Conservation (phyloP, 176 grass and related monocot species). For the Aegilops longissima region DNA sequence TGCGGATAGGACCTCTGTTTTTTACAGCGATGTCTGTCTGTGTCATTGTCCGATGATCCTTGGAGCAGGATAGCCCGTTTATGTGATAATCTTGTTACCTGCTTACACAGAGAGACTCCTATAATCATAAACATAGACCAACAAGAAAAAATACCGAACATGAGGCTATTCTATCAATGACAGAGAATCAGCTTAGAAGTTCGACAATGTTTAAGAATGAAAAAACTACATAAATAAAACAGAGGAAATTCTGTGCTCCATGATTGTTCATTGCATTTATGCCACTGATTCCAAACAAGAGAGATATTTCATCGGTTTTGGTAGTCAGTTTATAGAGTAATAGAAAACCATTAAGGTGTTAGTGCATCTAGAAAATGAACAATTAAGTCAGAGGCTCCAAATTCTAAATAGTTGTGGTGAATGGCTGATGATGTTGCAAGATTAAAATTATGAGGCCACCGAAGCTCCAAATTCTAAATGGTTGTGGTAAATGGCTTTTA, state of each 20-base stretch:
- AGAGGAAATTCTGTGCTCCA: not conserved
- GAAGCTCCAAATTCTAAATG: no score
- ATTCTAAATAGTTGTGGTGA: not conserved
- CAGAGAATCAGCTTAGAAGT: not conserved
- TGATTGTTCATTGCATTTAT: not conserved
- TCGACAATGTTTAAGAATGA: not conserved
- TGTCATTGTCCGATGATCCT: conserved; percentile 1
- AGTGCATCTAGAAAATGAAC: not conserved
- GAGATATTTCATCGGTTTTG: no score
- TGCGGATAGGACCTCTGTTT: not conserved
- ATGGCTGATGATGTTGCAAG: not conserved
- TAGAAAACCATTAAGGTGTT: not conserved
- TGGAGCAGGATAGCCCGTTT: conserved; percentile 7
- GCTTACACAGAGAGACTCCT: not conserved
- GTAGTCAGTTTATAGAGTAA: not conserved
- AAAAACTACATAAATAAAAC: not conserved
- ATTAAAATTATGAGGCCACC: not conserved
- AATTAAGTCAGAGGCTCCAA: not conserved
- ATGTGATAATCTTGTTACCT: conserved; percentile 35
- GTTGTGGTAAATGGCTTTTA: not conserved
- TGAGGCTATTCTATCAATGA: not conserved
- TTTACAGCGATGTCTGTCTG: not conserved
- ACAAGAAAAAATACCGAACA: not conserved
- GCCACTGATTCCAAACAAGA: not conserved
- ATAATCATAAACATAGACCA: not conserved